Evolutionary conservation across 306 rosid species (phyloP).

Genomic region (Pueraria montana): DNA sequence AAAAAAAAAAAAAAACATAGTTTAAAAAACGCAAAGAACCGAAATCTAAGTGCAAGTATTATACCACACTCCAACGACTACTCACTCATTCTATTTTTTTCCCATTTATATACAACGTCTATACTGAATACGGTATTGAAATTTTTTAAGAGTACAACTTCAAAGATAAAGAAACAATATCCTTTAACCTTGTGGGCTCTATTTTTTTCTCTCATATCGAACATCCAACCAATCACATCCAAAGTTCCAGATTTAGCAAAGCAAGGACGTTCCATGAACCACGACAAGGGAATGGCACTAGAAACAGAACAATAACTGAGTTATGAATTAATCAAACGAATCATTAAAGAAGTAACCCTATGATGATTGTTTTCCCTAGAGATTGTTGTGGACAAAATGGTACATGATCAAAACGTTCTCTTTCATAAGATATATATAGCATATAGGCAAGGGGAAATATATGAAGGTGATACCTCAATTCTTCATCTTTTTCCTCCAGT

Average conservation of each 20-base stretch:
- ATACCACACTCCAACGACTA: background rate
- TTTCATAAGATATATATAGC: background rate
- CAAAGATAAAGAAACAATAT: background rate
- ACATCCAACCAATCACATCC: background rate
- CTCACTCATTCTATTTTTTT: background rate
- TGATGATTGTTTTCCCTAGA: background rate
- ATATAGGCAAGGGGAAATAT: background rate
- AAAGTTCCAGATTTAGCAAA: background rate
- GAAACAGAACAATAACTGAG: background rate
- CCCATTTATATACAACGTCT: background rate
- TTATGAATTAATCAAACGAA: background rate
- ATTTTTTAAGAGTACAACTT: background rate
- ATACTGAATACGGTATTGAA: background rate
- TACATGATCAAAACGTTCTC: background rate
- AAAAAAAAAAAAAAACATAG: background rate
- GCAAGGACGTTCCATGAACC: background rate
- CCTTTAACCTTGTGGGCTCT: background rate
- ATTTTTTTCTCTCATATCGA: background rate
- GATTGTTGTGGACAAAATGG: background rate
- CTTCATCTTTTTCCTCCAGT: conserved; percentile 56
- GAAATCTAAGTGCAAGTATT: background rate
- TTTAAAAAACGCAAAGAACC: background rate
- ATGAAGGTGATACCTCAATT: conserved; percentile 47
- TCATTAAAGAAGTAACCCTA: background rate
- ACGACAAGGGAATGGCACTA: background rate